These are phyloP conservation scores for Chenopodium album DNA, from an alignment of 148 eudicot species.

Conservation along the genomic window DNA sequence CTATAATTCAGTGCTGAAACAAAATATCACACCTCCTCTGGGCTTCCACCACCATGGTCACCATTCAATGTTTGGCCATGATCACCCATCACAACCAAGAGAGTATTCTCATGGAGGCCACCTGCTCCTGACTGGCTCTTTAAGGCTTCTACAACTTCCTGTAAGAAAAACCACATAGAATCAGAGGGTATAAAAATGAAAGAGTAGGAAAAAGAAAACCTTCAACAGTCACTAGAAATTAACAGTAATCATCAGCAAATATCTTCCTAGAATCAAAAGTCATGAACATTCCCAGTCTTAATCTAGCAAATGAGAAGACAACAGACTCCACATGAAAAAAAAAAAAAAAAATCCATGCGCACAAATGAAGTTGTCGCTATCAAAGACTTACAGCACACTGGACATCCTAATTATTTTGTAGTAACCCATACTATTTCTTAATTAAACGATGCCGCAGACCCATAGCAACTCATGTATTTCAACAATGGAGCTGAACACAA, in stretches of 20 bases:
- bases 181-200: neutral
- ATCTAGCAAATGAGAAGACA: too few species aligned
- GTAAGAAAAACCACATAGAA: constrained; percentile 12
- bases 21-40: constrained; percentile 71
- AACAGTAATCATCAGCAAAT: constrained; percentile 3
- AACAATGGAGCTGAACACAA: too few species aligned
- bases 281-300: too few species aligned
- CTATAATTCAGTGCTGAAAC: neutral
- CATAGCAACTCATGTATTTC: too few species aligned
- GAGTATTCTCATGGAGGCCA: constrained; percentile 84
- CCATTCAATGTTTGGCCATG: constrained; percentile 98
- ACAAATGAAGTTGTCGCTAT: too few species aligned
- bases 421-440: too few species aligned
- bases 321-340: too few species aligned
- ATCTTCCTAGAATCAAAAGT: too few species aligned
- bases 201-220: neutral
- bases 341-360: too few species aligned
- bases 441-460: too few species aligned
- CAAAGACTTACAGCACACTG: too few species aligned
- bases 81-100: constrained; percentile 98
- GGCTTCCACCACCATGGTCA: constrained; percentile 96
- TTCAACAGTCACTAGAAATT: neutral
- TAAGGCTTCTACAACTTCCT: constrained; percentile 73
- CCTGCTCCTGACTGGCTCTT: constrained; percentile 75
- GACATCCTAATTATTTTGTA: too few species aligned